Percentiles rank a stretch among this genome's conserved stretches.
Evolutionary conservation across 164 flowering plant species (phyloP).

Genomic region (Amborella trichopoda): DNA sequence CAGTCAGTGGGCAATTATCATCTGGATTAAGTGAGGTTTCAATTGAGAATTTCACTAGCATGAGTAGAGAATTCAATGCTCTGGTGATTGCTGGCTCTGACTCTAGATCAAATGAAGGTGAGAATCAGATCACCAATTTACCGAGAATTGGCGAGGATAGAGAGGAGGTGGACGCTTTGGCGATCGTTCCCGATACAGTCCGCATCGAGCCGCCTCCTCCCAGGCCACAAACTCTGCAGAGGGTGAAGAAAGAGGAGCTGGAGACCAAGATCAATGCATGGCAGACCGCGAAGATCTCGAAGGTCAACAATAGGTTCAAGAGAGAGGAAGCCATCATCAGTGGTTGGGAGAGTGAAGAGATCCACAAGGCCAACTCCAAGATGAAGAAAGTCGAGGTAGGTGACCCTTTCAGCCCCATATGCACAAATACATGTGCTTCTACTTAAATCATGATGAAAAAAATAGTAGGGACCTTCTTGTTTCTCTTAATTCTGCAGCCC

Average conservation of each 20-base stretch:
- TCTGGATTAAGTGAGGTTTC: slow-evolving; percentile 28
- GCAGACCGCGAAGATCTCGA: slow-evolving; percentile 81
- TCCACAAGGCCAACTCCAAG: slow-evolving; percentile 62
- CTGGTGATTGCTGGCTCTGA: slow-evolving; percentile 31
- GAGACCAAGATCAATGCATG: slow-evolving; percentile 90
- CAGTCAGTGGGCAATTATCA: slow-evolving; percentile 37
- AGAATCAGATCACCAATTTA: slow-evolving; percentile 2
- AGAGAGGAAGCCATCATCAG: slow-evolving; percentile 75
- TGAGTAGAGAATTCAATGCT: slow-evolving; percentile 34
- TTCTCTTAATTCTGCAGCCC: too few relatives aligned
- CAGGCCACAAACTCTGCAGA: slow-evolving; percentile 27
- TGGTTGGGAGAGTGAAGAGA: slow-evolving; percentile 76
- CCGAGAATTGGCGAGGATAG: slow-evolving; percentile 18
- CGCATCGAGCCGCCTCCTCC: slow-evolving; percentile 22
- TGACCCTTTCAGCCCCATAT: too few relatives aligned
- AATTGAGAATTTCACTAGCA: slow-evolving; percentile 18
- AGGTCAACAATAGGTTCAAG: slow-evolving; percentile 85
- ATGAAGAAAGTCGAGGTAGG: slow-evolving; percentile 91
- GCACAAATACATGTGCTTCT: too few relatives aligned
- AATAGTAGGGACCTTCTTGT: too few relatives aligned
- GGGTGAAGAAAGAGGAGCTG: slow-evolving; percentile 83
- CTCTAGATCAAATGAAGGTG: slow-evolving; percentile 4
- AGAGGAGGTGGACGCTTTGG: slow-evolving; percentile 28
- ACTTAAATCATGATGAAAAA: too few relatives aligned
- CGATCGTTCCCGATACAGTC: slow-evolving; percentile 28